A percentile compares a stretch with the other conserved stretches of the same genome.
These are phyloP conservation scores for Lodderomyces theae DNA, from an alignment of 1,139 yeast genomes.

Conservation along the genomic window DNA sequence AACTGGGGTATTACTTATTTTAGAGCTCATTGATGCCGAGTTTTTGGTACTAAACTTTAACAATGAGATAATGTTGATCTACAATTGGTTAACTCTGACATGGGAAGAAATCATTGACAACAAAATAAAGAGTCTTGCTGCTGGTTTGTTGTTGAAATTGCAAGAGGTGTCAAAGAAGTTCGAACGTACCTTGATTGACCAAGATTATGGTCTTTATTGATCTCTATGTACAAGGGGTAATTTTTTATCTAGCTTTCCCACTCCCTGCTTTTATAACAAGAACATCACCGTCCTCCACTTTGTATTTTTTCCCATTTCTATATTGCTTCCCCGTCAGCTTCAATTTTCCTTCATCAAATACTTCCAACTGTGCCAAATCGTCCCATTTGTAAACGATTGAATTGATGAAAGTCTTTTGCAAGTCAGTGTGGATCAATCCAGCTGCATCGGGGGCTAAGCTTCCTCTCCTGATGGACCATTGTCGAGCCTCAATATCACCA, in stretches of 20 bases:
- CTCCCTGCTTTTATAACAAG: slow-evolving; percentile 56
- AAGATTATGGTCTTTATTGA: slow-evolving; percentile 18
- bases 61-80: slow-evolving; percentile 31
- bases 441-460: slow-evolving; percentile 91
- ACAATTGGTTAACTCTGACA: slow-evolving; percentile 37
- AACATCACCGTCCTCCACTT: slow-evolving; percentile 77
- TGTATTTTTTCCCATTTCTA: slow-evolving; percentile 68
- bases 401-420: slow-evolving; percentile 76
- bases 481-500: slow-evolving; percentile 86
- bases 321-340: slow-evolving; percentile 51
- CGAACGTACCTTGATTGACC: slow-evolving; percentile 18
- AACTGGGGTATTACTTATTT: slow-evolving; percentile 45
- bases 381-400: slow-evolving; percentile 86
- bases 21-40: slow-evolving; percentile 44
- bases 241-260: slow-evolving; percentile 28
- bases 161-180: slow-evolving; percentile 22
- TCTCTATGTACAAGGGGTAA: background rate
- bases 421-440: slow-evolving; percentile 86
- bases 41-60: slow-evolving; percentile 27
- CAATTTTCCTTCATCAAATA: slow-evolving; percentile 42
- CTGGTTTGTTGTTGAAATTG: slow-evolving; percentile 46
- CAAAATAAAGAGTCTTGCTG: slow-evolving; percentile 45
- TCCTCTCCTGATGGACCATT: slow-evolving; percentile 84
- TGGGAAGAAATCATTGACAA: slow-evolving; percentile 52
- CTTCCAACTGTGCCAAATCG: slow-evolving; percentile 47